Evolutionary conservation across 257 asterid species (phyloP).

Genomic region (Nicotiana attenuata): DNA sequence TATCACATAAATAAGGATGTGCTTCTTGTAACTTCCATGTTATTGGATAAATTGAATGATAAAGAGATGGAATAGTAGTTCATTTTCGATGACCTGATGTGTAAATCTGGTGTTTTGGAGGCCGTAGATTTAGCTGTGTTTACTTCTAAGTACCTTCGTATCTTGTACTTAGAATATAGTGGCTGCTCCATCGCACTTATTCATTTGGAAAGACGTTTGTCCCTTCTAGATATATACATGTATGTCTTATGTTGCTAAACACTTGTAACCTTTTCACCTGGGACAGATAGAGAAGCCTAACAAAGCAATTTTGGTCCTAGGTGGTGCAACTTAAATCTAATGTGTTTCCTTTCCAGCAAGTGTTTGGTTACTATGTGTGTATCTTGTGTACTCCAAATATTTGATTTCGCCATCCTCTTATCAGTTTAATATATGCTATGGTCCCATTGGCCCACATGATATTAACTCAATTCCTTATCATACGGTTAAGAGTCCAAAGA

Average conservation of each 20-base stretch:
- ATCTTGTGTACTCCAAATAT: conserved; percentile 1
- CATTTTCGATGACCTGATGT: not conserved
- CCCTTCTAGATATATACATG: not conserved
- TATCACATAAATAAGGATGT: not conserved
- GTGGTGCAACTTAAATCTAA: not conserved
- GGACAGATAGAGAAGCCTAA: not conserved
- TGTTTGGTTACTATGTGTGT: not conserved
- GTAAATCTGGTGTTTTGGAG: not conserved
- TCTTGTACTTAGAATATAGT: not conserved
- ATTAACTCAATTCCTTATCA: conserved; percentile 1
- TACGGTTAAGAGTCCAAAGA: not conserved
- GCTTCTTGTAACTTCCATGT: not conserved
- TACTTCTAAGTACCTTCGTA: not conserved
- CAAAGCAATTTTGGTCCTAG: not conserved
- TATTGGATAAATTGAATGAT: not conserved
- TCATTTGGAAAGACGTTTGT: not conserved
- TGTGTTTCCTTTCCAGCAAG: not conserved
- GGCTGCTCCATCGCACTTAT: not conserved
- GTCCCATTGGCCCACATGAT: not conserved
- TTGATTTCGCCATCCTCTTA: not conserved
- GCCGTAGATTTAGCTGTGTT: not conserved
- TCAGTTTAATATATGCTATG: not conserved
- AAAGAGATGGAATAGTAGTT: not conserved
- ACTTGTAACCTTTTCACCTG: not conserved
- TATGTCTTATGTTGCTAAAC: not conserved